Conservation (phyloP, 192 early-diverging fungal genomes). For the Podila minutissima region DNA sequence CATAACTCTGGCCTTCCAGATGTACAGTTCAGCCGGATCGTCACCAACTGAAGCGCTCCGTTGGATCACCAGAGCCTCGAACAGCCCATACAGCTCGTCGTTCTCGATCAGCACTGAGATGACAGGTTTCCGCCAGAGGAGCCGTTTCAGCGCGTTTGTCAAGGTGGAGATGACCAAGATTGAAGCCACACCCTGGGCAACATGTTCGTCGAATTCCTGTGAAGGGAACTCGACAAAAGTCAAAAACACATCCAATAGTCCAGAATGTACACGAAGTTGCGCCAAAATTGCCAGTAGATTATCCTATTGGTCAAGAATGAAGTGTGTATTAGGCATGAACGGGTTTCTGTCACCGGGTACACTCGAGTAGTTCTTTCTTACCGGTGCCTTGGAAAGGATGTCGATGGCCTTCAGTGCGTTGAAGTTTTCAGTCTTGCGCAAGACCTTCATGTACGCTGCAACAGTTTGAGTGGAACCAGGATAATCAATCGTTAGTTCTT, state of each 20-base stretch:
- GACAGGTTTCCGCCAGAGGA: slow-evolving; percentile 44
- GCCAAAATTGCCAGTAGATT: slow-evolving; percentile 45
- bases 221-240: slow-evolving; percentile 30
- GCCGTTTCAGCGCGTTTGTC: slow-evolving; percentile 41
- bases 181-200: slow-evolving; percentile 40
- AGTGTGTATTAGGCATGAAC: not conserved
- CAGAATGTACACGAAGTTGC: slow-evolving; percentile 27
- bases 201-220: slow-evolving; percentile 45
- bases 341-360: not conserved
- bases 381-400: slow-evolving; percentile 59
- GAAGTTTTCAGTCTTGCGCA: slow-evolving; percentile 35
- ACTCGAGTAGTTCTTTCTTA: slow-evolving; percentile 34
- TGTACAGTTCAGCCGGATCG: slow-evolving; percentile 46
- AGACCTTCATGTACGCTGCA: slow-evolving; percentile 37
- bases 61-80: slow-evolving; percentile 39
- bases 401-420: slow-evolving; percentile 54
- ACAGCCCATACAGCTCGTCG: slow-evolving; percentile 36
- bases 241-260: slow-evolving; percentile 15
- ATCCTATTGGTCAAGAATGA: slow-evolving; percentile 15
- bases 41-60: slow-evolving; percentile 15
- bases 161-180: slow-evolving; percentile 41
- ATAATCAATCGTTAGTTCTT: not conserved
- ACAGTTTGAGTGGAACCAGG: too few species aligned
- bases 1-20: slow-evolving; percentile 48
- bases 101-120: slow-evolving; percentile 33